These are phyloP conservation scores for Hypoxylon sp. DNA, from an alignment of 2,329 filamentous ascomycete genomes.

Conservation along the genomic window DNA sequence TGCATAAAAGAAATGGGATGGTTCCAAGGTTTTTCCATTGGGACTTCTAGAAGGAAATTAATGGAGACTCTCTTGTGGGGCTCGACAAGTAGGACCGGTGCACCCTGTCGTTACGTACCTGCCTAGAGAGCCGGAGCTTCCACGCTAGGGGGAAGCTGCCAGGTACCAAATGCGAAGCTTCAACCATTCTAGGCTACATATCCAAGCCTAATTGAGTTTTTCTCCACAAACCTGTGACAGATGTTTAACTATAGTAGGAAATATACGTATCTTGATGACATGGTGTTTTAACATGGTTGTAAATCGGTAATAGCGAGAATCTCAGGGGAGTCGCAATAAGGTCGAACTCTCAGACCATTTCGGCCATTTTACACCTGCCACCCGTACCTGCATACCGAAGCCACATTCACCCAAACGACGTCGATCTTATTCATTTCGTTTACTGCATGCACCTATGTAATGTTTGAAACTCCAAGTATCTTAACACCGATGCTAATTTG, in stretches of 20 bases:
- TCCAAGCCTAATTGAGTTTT: slow-evolving; percentile 4
- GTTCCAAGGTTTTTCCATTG: slow-evolving; percentile 41
- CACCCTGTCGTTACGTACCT: not conserved
- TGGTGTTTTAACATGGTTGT: slow-evolving; percentile 14
- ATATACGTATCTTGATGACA: slow-evolving; percentile 21
- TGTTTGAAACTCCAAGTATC: slow-evolving; percentile 26
- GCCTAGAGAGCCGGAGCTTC: not conserved
- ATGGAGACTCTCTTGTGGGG: slow-evolving; percentile 28
- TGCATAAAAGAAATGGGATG: slow-evolving; percentile 34
- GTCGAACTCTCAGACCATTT: slow-evolving; percentile 26
- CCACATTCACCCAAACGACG: slow-evolving; percentile 21
- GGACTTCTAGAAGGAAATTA: slow-evolving; percentile 46
- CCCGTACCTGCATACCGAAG: slow-evolving; percentile 17
- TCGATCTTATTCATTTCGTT: slow-evolving; percentile 35
- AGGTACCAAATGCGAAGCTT: slow-evolving; percentile 14
- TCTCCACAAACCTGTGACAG: slow-evolving; percentile 42
- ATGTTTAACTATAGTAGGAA: slow-evolving; percentile 35
- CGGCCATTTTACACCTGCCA: slow-evolving; percentile 28
- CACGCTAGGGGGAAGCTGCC: not conserved
- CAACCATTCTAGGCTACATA: not conserved
- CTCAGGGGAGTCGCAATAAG: slow-evolving; percentile 17
- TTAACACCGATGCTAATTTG: slow-evolving; percentile 9
- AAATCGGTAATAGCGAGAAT: slow-evolving; percentile 14
- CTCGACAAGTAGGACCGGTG: not conserved
- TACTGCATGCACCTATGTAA: too few relatives aligned